phyloP scores from a whole-genome alignment of 2,329 filamentous ascomycete species.

The Lasiodiplodia theobromae region DNA sequence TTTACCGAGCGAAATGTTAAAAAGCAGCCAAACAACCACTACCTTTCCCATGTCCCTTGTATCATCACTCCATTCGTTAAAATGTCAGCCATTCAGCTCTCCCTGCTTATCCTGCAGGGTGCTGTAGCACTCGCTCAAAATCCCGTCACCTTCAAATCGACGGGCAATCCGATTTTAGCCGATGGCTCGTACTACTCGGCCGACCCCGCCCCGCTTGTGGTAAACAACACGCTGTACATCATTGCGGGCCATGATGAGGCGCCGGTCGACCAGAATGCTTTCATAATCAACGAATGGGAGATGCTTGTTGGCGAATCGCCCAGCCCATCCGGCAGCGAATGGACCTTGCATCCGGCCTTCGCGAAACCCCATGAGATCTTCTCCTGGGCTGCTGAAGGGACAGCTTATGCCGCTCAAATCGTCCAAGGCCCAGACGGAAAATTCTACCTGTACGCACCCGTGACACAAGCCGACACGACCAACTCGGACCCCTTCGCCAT shows the following conservation, averaged over 20 bases:
- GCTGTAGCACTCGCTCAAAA: neutral
- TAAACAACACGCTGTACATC: slow-evolving; percentile 48
- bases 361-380: slow-evolving; percentile 44
- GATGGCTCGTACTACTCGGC: slow-evolving; percentile 50
- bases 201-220: slow-evolving; percentile 50
- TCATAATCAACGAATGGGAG: slow-evolving; percentile 50
- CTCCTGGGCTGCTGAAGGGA: slow-evolving; percentile 44
- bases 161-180: slow-evolving; percentile 48
- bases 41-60: neutral
- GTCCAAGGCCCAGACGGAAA: slow-evolving; percentile 44
- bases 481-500: slow-evolving; percentile 48
- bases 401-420: slow-evolving; percentile 48
- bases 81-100: neutral
- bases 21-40: neutral
- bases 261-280: slow-evolving; percentile 39
- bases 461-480: slow-evolving; percentile 39
- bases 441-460: slow-evolving; percentile 50
- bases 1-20: neutral
- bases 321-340: slow-evolving; percentile 42
- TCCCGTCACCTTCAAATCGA: slow-evolving; percentile 1
- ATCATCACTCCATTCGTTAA: neutral
- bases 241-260: slow-evolving; percentile 47
- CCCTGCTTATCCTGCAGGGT: neutral
- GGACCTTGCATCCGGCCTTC: slow-evolving; percentile 44
- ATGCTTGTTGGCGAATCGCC: slow-evolving; percentile 39